Evolutionary conservation across 176 grass and related monocot genomes (phyloP), one percentile per base, ranked within the genome.

Genomic region (Aegilops longissima): DNA sequence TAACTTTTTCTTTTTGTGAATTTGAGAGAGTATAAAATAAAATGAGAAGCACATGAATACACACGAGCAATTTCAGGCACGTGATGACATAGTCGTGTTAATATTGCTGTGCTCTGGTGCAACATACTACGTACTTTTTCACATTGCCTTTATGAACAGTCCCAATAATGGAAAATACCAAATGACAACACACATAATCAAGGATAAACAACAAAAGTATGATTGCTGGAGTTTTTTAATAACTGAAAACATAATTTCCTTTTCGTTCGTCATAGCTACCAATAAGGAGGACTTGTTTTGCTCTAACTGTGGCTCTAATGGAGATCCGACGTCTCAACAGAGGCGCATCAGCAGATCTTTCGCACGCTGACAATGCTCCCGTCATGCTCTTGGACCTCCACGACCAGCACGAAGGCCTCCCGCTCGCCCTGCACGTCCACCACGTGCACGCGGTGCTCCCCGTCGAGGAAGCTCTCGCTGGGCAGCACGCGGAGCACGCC

Each of bases 391-490:
- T 3, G 7, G 77, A 80, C 66, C 35, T 54, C 33, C 85, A 86
- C 77, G 5, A 86, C 0, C 18, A 87, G 56, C 1, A 80, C 3
- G 51, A 80, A 64, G 25, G 27, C 77, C 40, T 73, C 85, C 13
- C 8, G 36, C 12, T 36, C 0, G 9, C 68, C 68, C 39, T 81
- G 68, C 56, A 87, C 85, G 56, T 87, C 85, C 29, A 81, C 78
- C 8, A 73, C 47, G 39, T 87, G 78, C 51, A 68, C 77, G 8
- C 70, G 25, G 66, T 7, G 20, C 16, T 8, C 35, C 0, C 0
- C 36, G 77, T 87, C 38, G 9, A 52, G 2, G 85, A 38, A 87
- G 78, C 68, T 74, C 39, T 74, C 85, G 68, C 68, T 29, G 56
- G 20, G 8, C 68, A 81, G 56, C 38, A 27, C 39, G 54, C 21